Percentiles rank a stretch among this genome's conserved stretches.
Conservation (phyloP, 306 rosid species). For the Betula pendula region DNA sequence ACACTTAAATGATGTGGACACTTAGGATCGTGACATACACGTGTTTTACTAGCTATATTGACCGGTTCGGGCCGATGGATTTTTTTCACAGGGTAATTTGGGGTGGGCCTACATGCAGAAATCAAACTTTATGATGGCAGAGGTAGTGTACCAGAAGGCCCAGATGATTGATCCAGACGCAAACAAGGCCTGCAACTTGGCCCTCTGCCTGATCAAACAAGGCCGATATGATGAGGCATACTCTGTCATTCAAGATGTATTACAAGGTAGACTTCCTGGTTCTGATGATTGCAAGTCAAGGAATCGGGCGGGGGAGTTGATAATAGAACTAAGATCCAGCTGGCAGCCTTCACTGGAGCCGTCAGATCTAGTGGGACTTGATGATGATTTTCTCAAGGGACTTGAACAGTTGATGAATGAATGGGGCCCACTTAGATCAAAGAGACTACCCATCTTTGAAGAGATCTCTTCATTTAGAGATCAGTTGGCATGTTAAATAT, state of each 20-base stretch:
- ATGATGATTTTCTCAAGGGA: slow-evolving; percentile 64
- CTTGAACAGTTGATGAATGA: slow-evolving; percentile 60
- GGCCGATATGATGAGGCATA: slow-evolving; percentile 55
- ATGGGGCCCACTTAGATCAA: slow-evolving; percentile 61
- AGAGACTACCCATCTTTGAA: slow-evolving; percentile 87
- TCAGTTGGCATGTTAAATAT: slow-evolving; percentile 68
- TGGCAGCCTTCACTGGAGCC: slow-evolving; percentile 5
- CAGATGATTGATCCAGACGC: slow-evolving; percentile 79
- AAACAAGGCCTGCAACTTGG: slow-evolving; percentile 81
- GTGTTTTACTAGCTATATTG: not conserved
- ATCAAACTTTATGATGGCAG: slow-evolving; percentile 60
- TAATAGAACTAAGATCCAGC: slow-evolving; percentile 35
- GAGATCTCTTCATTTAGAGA: slow-evolving; percentile 77
- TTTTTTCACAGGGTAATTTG: slow-evolving; percentile 94
- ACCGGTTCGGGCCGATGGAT: too few relatives aligned
- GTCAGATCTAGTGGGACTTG: slow-evolving; percentile 34
- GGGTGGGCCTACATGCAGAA: slow-evolving; percentile 99
- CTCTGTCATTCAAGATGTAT: slow-evolving; percentile 46
- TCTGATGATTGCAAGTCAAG: slow-evolving; percentile 51
- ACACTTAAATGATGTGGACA: not conserved
- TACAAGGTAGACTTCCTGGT: slow-evolving; percentile 45
- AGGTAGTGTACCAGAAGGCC: slow-evolving; percentile 72
- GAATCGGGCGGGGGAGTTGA: slow-evolving; percentile 55
- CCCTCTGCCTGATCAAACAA: slow-evolving; percentile 66
- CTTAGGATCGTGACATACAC: not conserved